Percentiles rank a stretch among this genome's conserved stretches.
Conservation (phyloP, 2,329 filamentous ascomycete species). For the Bertia moriformis region DNA sequence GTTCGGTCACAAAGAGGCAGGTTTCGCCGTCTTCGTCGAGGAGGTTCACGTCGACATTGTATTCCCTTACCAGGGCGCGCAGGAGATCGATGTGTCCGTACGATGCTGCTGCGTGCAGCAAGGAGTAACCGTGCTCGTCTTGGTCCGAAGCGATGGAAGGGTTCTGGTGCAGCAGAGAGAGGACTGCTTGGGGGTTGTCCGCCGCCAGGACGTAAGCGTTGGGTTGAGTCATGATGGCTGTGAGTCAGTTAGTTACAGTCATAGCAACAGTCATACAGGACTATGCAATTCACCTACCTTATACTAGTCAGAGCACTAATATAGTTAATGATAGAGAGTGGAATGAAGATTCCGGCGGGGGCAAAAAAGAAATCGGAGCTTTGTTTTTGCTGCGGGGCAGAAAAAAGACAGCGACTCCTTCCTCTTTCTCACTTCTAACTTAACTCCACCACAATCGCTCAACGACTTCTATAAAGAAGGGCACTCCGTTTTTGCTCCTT, state of each 20-base stretch:
- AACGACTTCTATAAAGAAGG: too few relatives aligned
- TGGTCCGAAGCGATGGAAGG: constrained; percentile 65
- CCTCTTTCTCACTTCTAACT: too few relatives aligned
- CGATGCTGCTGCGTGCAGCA: constrained; percentile 82
- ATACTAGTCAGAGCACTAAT: too few relatives aligned
- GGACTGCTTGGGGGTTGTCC: constrained; percentile 61
- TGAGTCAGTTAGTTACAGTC: not conserved
- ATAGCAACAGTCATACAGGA: too few relatives aligned
- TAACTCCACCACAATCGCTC: too few relatives aligned
- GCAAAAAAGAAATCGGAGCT: too few relatives aligned
- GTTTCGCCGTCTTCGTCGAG: constrained; percentile 87
- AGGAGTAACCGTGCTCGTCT: constrained; percentile 85
- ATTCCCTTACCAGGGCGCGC: constrained; percentile 59
- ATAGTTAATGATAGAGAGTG: too few relatives aligned
- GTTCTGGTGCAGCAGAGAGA: constrained; percentile 59
- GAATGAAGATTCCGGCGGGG: too few relatives aligned
- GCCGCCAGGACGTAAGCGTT: constrained; percentile 68
- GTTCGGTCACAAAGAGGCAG: constrained; percentile 85
- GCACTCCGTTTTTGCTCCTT: too few relatives aligned
- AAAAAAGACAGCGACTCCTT: too few relatives aligned
- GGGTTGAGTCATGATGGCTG: constrained; percentile 22
- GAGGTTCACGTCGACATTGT: constrained; percentile 66
- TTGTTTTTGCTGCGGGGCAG: too few relatives aligned
- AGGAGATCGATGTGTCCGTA: constrained; percentile 79
- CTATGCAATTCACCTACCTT: too few relatives aligned